Conservation (phyloP, 2,329 filamentous ascomycete species). For the Fusarium pininemorale region DNA sequence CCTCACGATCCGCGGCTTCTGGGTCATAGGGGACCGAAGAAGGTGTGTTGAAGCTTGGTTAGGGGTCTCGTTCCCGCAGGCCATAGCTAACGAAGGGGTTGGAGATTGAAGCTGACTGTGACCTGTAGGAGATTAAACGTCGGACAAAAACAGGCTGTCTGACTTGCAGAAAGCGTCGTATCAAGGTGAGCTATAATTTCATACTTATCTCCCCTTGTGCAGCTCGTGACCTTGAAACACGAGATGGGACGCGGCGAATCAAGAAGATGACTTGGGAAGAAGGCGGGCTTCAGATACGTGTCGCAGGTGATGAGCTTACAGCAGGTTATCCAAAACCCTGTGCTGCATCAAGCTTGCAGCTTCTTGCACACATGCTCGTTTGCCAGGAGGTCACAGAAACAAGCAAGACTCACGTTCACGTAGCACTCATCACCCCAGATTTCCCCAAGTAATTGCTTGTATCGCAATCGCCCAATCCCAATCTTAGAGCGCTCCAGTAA, state of each 20-base stretch:
- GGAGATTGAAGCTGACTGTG: constrained; percentile 25
- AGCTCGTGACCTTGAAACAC: constrained; percentile 5
- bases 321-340: constrained; percentile 19
- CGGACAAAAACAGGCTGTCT: constrained; percentile 71
- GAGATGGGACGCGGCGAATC: constrained; percentile 12
- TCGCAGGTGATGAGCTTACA: constrained; percentile 16
- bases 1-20: constrained; percentile 60
- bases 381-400: constrained; percentile 32
- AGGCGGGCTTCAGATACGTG: constrained; percentile 18
- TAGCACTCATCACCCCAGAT: constrained; percentile 35
- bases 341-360: constrained; percentile 32
- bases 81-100: neutral
- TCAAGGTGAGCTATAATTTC: constrained; percentile 62
- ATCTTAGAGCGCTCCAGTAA: neutral
- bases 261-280: constrained; percentile 20
- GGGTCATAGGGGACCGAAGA: constrained; percentile 63
- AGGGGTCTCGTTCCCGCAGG: neutral
- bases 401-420: constrained; percentile 32
- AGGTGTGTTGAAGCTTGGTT: constrained; percentile 54
- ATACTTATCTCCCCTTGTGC: constrained; percentile 25
- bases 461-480: constrained; percentile 8
- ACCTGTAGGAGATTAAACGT: constrained; percentile 66
- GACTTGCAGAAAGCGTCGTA: constrained; percentile 68
- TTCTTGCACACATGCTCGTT: constrained; percentile 29
- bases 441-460: constrained; percentile 32